These are phyloP conservation scores for Maudiozyma pseudohumilis DNA, from an alignment of 805 yeast genomes.

Conservation along the genomic window DNA sequence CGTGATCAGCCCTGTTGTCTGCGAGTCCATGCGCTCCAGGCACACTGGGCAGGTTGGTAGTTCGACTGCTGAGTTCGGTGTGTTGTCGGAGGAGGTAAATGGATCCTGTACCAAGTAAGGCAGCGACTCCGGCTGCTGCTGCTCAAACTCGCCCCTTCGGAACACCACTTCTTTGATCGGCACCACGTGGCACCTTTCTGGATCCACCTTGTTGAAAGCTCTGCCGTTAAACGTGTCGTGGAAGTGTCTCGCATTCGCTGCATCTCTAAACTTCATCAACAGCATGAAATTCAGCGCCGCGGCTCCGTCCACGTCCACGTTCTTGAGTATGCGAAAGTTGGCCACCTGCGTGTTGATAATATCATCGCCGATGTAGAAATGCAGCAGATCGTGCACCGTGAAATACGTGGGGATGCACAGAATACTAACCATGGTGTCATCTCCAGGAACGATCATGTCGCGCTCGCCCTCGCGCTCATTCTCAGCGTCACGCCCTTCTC, in stretches of 20 bases:
- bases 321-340: conserved; percentile 63
- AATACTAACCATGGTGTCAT: conserved; percentile 63
- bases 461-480: conserved; percentile 3
- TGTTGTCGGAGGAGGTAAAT: conserved; percentile 35
- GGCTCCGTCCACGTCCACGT: conserved; percentile 50
- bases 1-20: conserved; percentile 70
- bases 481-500: conserved; percentile 5
- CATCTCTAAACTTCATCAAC: conserved; percentile 58
- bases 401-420: conserved; percentile 83
- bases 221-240: conserved; percentile 59
- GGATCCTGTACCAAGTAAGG: conserved; percentile 71
- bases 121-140: conserved; percentile 23
- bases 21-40: conserved; percentile 76
- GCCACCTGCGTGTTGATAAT: conserved; percentile 43
- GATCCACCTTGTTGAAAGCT: conserved; percentile 77
- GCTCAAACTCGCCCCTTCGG: conserved; percentile 19
- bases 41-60: conserved; percentile 92
- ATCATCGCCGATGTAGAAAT: conserved; percentile 58
- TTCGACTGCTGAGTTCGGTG: conserved; percentile 34
- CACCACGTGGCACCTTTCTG: conserved; percentile 73
- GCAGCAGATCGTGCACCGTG: conserved; percentile 73
- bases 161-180: conserved; percentile 53
- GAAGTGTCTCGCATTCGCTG: conserved; percentile 50
- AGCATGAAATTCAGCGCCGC: conserved; percentile 54
- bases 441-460: conserved; percentile 33